These are phyloP conservation scores for Paxillus ammoniavirescens DNA, from an alignment of 768 basidiomycete genomes.

Conservation along the genomic window DNA sequence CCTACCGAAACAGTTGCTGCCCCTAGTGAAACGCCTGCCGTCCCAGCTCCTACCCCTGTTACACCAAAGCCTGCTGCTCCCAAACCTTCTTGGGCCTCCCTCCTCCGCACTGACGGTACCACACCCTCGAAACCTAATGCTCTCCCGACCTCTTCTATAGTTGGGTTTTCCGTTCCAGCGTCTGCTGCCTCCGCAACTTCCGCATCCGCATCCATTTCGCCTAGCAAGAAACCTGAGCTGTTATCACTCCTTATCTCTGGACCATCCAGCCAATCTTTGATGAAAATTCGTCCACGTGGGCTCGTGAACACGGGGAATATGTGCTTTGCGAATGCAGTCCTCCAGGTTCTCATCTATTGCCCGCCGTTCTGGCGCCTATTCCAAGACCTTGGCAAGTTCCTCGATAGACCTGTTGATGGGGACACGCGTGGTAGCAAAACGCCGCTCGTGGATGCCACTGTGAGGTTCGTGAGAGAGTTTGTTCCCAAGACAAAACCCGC, in stretches of 20 bases:
- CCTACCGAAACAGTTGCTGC: not conserved
- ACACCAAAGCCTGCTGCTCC: conserved; percentile 37
- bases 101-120: conserved; percentile 49
- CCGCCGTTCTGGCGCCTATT: conserved; percentile 84
- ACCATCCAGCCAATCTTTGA: conserved; percentile 19
- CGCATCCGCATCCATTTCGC: conserved; percentile 29
- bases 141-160: conserved; percentile 68
- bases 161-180: conserved; percentile 74
- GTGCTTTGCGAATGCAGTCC: conserved; percentile 95
- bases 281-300: conserved; percentile 66
- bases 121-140: conserved; percentile 42
- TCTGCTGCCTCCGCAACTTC: conserved; percentile 26
- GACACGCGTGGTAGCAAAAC: conserved; percentile 33
- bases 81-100: conserved; percentile 71
- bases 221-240: conserved; percentile 47
- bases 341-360: conserved; percentile 89
- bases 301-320: conserved; percentile 94
- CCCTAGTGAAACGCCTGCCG: not conserved
- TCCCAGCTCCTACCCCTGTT: conserved; percentile 6
- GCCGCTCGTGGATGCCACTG: conserved; percentile 66
- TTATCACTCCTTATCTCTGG: conserved; percentile 51
- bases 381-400: conserved; percentile 59
- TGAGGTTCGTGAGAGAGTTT: conserved; percentile 81
- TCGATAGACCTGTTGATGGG: conserved; percentile 32
- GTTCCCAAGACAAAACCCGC: conserved; percentile 20